Evolutionary conservation across 2,329 filamentous ascomycete genomes (phyloP).

Genomic region (Colletotrichum chrysophilum): DNA sequence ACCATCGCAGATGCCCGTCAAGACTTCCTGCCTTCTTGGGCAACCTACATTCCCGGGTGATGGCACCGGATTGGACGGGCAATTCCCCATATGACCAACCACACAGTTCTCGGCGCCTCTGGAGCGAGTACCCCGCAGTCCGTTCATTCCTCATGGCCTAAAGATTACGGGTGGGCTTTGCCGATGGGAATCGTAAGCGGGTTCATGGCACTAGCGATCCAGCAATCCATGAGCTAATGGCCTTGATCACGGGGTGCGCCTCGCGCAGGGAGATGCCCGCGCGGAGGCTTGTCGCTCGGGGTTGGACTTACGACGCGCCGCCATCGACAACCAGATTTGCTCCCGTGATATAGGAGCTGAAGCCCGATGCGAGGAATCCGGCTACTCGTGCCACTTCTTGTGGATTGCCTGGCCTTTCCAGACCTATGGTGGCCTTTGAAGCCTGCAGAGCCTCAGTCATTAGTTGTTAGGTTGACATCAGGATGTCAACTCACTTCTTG

Average conservation of each 20-base stretch:
- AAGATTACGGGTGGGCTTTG: constrained; percentile 6
- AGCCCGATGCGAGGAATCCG: constrained; percentile 67
- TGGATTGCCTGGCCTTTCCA: constrained; percentile 62
- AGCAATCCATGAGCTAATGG: constrained; percentile 17
- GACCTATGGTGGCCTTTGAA: constrained; percentile 56
- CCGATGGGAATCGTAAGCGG: constrained; percentile 44
- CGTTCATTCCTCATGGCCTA: background rate
- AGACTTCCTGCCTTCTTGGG: constrained; percentile 4
- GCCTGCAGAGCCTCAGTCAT: constrained; percentile 26
- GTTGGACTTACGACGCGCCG: constrained; percentile 48
- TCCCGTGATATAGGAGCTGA: constrained; percentile 67
- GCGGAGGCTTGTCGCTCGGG: background rate
- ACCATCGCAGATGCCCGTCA: background rate
- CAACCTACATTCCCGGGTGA: background rate
- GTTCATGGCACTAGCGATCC: constrained; percentile 38
- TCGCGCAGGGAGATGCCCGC: background rate
- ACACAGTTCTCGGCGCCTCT: background rate
- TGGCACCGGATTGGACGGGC: background rate
- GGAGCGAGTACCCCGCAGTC: constrained; percentile 7
- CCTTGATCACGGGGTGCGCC: background rate
- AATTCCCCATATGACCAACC: constrained; percentile 4
- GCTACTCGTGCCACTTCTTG: constrained; percentile 65
- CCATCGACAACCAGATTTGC: constrained; percentile 68
- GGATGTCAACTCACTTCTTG: constrained; percentile 38
- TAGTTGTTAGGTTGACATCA: background rate